Conservation (phyloP, 2,329 filamentous ascomycete species). For the Beauveria pseudobassiana region DNA sequence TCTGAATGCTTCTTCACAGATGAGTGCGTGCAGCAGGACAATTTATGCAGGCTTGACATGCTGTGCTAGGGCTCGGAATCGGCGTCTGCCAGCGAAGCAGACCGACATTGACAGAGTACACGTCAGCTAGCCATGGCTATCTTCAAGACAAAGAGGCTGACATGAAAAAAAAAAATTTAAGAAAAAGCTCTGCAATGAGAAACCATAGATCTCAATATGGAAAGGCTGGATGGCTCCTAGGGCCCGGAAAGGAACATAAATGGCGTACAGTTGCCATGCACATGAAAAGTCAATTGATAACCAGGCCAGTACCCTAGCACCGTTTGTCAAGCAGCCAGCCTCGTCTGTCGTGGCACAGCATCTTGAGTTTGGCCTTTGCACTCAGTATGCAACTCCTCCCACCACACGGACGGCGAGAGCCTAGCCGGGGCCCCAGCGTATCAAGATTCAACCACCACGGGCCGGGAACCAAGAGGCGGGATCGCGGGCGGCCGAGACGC, state of each 20-base stretch:
- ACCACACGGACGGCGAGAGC: no score
- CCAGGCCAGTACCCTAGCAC: not conserved
- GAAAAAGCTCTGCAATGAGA: not conserved
- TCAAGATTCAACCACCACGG: no score
- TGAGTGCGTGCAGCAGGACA: not conserved
- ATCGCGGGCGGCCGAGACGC: no score
- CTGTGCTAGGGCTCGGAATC: not conserved
- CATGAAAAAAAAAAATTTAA: not conserved
- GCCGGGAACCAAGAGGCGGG: no score
- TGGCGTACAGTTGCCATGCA: not conserved
- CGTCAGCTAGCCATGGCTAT: not conserved
- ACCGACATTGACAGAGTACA: not conserved
- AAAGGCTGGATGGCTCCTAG: no score
- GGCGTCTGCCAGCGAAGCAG: no score
- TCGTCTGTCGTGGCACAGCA: not conserved
- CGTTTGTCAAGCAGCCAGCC: not conserved
- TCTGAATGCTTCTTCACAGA: no score
- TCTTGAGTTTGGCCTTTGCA: no score
- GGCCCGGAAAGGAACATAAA: no score
- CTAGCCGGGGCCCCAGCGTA: no score
- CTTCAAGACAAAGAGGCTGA: not conserved
- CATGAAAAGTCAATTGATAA: not conserved
- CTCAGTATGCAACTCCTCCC: no score
- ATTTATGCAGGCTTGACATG: not conserved
- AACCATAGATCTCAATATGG: no score